Percentiles rank a stretch among this genome's conserved stretches.
These are phyloP conservation scores for Aegilops tauschii DNA, from an alignment of 176 grass and related monocot species.

Conservation along the genomic window DNA sequence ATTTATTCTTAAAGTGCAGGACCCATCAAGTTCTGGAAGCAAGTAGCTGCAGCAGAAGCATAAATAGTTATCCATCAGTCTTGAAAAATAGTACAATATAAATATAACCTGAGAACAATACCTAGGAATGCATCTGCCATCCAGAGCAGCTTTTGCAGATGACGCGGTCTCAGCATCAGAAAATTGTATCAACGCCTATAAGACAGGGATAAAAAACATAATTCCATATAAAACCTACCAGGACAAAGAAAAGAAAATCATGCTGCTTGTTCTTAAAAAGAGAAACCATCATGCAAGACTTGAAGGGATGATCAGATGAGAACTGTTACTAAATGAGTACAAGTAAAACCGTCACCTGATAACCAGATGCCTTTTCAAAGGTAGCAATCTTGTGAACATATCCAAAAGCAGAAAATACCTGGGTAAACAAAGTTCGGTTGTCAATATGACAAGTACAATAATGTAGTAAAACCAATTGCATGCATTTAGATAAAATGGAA, in stretches of 20 bases:
- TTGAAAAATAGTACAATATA: slow-evolving; percentile 13
- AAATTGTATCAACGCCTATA: slow-evolving; percentile 91
- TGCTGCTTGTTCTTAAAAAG: not conserved
- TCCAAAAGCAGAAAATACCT: slow-evolving; percentile 99
- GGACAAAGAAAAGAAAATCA: slow-evolving; percentile 14
- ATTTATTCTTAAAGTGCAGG: slow-evolving; percentile 79
- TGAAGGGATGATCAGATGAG: not conserved
- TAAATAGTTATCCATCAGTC: slow-evolving; percentile 9
- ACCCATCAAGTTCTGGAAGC: slow-evolving; percentile 67
- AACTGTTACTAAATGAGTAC: not conserved
- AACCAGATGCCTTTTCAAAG: slow-evolving; percentile 93
- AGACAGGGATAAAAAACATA: slow-evolving; percentile 26
- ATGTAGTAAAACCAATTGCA: slow-evolving; percentile 26
- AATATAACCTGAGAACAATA: slow-evolving; percentile 33
- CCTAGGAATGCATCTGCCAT: slow-evolving; percentile 97
- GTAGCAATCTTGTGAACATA: slow-evolving; percentile 99
- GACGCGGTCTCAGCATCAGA: slow-evolving; percentile 79
- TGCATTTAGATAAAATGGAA: slow-evolving; percentile 24
- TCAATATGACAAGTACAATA: slow-evolving; percentile 23
- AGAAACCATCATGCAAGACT: not conserved
- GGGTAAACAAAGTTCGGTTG: slow-evolving; percentile 11
- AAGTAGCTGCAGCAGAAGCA: slow-evolving; percentile 72
- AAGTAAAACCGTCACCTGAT: slow-evolving; percentile 63
- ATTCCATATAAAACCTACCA: slow-evolving; percentile 18
- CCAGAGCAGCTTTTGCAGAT: slow-evolving; percentile 78